Evolutionary conservation across 1,284 basidiomycete genomes (phyloP).

Genomic region (Leccinum huronense): DNA sequence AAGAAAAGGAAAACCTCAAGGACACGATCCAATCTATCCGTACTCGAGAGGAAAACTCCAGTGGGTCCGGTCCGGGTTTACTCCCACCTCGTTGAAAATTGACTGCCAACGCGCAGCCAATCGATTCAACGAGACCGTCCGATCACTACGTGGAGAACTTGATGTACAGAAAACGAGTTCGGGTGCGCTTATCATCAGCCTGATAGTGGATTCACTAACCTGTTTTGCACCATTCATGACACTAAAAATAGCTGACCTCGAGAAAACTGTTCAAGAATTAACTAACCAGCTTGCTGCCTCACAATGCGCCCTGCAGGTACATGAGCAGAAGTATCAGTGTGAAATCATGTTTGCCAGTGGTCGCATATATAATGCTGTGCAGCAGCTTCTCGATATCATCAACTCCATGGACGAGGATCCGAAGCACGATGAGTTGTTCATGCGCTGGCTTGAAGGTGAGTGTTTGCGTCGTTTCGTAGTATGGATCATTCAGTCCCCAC

Average conservation of each 20-base stretch:
- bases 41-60: neutral
- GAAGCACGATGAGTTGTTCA: neutral
- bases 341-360: neutral
- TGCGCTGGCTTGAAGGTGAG: neutral
- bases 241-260: neutral
- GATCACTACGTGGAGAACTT: neutral
- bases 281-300: neutral
- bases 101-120: neutral
- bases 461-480: neutral
- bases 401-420: neutral
- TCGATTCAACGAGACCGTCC: neutral
- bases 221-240: neutral
- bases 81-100: neutral
- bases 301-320: neutral
- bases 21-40: neutral
- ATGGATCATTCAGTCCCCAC: neutral
- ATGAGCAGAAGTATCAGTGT: neutral
- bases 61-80: neutral
- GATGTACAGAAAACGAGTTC: neutral
- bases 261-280: neutral
- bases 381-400: neutral
- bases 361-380: neutral
- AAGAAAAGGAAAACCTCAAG: neutral
- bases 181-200: neutral
- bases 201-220: neutral